phyloP scores from a whole-genome alignment of 192 early-diverging fungal genomes.

The Umbelopsis vinacea region DNA sequence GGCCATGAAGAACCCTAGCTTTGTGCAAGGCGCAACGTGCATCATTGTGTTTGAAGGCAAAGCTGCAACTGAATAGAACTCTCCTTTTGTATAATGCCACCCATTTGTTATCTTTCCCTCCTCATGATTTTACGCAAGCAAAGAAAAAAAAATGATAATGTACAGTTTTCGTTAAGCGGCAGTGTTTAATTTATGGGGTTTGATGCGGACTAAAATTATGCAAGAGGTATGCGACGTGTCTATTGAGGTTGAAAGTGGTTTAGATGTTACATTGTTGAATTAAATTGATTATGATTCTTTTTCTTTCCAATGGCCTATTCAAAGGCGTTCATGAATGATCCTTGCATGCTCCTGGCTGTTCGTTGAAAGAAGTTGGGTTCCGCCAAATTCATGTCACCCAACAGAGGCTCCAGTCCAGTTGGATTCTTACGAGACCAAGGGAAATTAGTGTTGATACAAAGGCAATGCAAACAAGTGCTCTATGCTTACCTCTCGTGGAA shows the following conservation, averaged over 20 bases:
- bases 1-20: conserved; percentile 8
- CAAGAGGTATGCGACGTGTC: not conserved
- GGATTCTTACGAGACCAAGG: not conserved
- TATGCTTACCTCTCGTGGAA: not conserved
- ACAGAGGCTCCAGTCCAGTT: not conserved
- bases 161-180: not conserved
- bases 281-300: not conserved
- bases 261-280: not conserved
- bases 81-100: not conserved
- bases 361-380: conserved; percentile 15
- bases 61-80: conserved; percentile 3
- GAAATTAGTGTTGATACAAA: not conserved
- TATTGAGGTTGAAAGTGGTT: not conserved
- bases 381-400: conserved; percentile 10
- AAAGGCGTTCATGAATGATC: not conserved
- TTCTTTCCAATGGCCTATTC: not conserved
- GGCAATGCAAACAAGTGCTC: not conserved
- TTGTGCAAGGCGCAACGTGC: conserved; percentile 12
- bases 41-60: conserved; percentile 21
- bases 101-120: not conserved
- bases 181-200: not conserved
- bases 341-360: not conserved
- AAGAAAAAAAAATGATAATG: not conserved
- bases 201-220: too few relatives aligned
- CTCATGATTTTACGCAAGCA: too few relatives aligned